Conservation (phyloP, 192 early-diverging fungal species). For the Coemansia erecta region DNA sequence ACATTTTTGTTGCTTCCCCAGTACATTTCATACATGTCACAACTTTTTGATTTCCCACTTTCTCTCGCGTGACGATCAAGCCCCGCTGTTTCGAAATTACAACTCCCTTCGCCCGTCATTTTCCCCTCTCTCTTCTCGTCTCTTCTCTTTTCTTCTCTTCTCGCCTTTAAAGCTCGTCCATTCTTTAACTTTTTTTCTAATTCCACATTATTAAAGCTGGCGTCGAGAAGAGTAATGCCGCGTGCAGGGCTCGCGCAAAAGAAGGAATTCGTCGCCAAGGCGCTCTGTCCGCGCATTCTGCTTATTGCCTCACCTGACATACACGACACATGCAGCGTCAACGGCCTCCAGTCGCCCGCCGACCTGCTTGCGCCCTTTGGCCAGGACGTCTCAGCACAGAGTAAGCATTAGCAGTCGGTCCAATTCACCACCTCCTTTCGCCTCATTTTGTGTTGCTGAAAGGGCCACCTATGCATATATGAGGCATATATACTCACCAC, state of each 20-base stretch:
- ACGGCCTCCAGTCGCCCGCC: slow-evolving; percentile 35
- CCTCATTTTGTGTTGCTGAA: slow-evolving; percentile 4
- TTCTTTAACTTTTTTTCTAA: neutral
- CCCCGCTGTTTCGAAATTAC: too few relatives aligned
- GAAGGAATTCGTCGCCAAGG: slow-evolving; percentile 50
- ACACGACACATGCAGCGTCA: slow-evolving; percentile 30
- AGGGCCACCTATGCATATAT: too few relatives aligned
- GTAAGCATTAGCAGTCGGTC: slow-evolving; percentile 18
- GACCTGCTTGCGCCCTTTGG: slow-evolving; percentile 53
- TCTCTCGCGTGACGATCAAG: neutral
- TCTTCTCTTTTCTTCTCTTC: neutral
- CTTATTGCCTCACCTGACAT: slow-evolving; percentile 27
- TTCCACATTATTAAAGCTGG: slow-evolving; percentile 20
- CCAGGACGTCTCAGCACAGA: slow-evolving; percentile 47
- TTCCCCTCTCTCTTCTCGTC: neutral
- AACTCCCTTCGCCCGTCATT: too few relatives aligned
- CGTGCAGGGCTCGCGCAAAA: slow-evolving; percentile 40
- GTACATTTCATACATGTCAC: too few relatives aligned
- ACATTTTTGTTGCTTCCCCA: too few relatives aligned
- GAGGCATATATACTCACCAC: slow-evolving; percentile 3
- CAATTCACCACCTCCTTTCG: too few relatives aligned
- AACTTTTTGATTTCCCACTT: too few relatives aligned
- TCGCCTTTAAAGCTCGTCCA: too few relatives aligned
- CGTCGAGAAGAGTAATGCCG: slow-evolving; percentile 48
- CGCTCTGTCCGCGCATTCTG: slow-evolving; percentile 50